Percentiles rank a stretch among this genome's conserved stretches.
phyloP scores from a whole-genome alignment of 2,329 filamentous ascomycete genomes.

The Epichloe festucae region DNA sequence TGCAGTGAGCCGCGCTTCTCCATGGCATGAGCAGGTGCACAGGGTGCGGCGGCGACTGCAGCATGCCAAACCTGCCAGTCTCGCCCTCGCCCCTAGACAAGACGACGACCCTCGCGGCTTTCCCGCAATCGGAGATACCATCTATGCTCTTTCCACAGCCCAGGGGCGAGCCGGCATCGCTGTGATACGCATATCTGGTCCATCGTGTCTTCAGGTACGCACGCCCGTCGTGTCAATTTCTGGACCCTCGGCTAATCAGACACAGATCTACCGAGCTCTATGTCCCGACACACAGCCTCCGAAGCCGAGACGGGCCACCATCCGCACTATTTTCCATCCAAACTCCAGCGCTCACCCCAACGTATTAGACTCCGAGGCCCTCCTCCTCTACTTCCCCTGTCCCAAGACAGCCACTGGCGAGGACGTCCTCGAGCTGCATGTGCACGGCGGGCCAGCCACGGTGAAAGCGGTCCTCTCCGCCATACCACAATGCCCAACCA shows the following conservation, averaged over 20 bases:
- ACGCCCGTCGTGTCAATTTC: neutral
- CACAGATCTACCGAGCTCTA: constrained; percentile 36
- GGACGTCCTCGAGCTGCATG: constrained; percentile 80
- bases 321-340: constrained; percentile 60
- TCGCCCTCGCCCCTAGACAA: neutral
- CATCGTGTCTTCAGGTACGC: constrained; percentile 51
- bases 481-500: constrained; percentile 42
- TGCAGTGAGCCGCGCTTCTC: neutral
- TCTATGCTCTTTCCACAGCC: constrained; percentile 85
- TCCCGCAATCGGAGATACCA: constrained; percentile 42
- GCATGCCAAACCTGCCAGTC: neutral
- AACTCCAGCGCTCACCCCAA: constrained; percentile 4
- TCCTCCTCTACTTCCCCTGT: constrained; percentile 70
- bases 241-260: neutral
- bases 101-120: neutral
- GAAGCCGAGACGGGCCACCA: constrained; percentile 46
- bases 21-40: neutral
- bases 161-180: constrained; percentile 81
- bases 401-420: constrained; percentile 84
- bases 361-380: constrained; percentile 63
- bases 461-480: constrained; percentile 75
- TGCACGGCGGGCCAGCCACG: constrained; percentile 86
- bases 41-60: neutral
- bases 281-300: constrained; percentile 34
- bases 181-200: constrained; percentile 75